Base-by-base conservation (phyloP, 1,139 yeast species). In the Hyphopichia khmerensis region DNA sequence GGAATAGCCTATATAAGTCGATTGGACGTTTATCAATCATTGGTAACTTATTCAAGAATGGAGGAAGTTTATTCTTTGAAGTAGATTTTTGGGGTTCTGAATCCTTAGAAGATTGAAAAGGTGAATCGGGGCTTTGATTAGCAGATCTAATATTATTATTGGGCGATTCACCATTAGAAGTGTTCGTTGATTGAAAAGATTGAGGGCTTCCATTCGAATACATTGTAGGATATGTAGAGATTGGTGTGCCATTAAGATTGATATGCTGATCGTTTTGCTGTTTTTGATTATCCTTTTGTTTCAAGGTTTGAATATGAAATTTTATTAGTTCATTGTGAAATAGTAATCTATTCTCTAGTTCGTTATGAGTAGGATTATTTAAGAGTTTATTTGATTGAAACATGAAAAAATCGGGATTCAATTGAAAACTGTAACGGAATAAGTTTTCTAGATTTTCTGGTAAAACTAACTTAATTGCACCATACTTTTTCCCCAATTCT, bases 401-500 rank as follows among this genome's bases (percentile, higher is more conserved):
- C 69, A 77, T 69, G 48, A 77, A 72, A n/a, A 72, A 65, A 40
- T 80, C 83, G 3, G 67, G 58, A 42, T 63, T 59, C 32, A 65
- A 48, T 35, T 57, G 64, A 40, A 61, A 53, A 35, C 54, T 52
- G 17, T 55, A 42, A 4, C 77, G 58, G 51, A 81, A 75, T n/a
- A 79, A 56, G 14, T 70, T 53, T 16, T 62, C 52, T 66, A 75
- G 40, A 53, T 59, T 43, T 42, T 49, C 33, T 0, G 87, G 85
- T 0, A 86, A 78, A n/a, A 73, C 67, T 17, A 89, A 64, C 57
- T 87, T 88, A 24, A 87, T 71, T n/a, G 91, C 93, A 1, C 96
- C 96, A 55, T 70, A 75, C 38, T 67, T 55, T 41, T 59, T 59
- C 1, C 89, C 91, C 7, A 67, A 46, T 4, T 64, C 67, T 19